Evolutionary conservation across 257 asterid species (phyloP).

Genomic region (Rehmannia glutinosa): DNA sequence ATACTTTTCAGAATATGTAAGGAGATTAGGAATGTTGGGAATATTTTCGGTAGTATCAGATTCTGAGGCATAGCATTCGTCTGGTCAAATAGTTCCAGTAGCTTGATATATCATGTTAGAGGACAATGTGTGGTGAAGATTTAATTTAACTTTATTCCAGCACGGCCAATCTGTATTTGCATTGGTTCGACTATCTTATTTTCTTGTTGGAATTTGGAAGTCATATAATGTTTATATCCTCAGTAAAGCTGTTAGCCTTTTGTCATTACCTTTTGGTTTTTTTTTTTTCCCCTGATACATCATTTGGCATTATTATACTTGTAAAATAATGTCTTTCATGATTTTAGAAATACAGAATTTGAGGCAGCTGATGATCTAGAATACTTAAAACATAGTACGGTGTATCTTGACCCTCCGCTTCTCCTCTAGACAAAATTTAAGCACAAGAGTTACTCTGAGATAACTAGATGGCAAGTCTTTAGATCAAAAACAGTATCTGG

Average conservation of each 20-base stretch:
- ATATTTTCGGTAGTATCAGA: neutral
- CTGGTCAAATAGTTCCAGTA: neutral
- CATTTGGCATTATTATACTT: neutral
- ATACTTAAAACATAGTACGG: too few species aligned
- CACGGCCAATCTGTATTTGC: neutral
- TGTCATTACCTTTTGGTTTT: neutral
- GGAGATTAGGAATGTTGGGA: neutral
- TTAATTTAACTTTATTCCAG: too few species aligned
- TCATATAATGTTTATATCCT: neutral
- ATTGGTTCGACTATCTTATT: conserved; percentile 2
- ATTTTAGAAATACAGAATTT: neutral
- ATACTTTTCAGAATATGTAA: conserved; percentile 8
- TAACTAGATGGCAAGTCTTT: too few species aligned
- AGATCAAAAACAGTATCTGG: too few species aligned
- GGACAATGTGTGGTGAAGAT: neutral
- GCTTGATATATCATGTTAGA: neutral
- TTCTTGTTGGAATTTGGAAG: conserved; percentile 10
- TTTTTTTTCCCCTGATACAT: neutral
- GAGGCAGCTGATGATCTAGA: neutral
- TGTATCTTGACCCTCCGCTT: too few species aligned
- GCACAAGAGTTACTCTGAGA: too few species aligned
- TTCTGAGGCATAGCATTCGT: neutral
- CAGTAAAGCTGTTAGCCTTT: too few species aligned
- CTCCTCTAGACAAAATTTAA: too few species aligned
- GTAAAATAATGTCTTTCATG: neutral